Base-by-base conservation (phyloP, 345 rosid genomes). In the Triadica sebifera region DNA sequence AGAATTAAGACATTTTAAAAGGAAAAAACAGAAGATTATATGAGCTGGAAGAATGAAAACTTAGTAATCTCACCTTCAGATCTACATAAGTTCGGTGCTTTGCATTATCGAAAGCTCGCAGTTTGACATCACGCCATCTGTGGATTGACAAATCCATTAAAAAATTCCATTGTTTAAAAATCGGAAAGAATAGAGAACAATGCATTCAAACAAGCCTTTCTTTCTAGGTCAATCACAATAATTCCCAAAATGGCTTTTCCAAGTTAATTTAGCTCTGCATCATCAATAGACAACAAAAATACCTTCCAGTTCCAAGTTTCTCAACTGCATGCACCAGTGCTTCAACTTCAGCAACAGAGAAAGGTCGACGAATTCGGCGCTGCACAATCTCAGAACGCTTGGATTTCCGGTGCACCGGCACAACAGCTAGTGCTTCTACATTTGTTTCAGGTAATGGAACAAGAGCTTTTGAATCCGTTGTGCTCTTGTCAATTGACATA, bases 271-370 rank as follows among this genome's bases (percentile, higher is more conserved):
- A 25, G 56, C n/a, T 24, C 4, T 13, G 37, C 8, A 24, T 11
- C 52, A 52, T 24, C 39, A 71, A 52, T 4, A 1, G 34, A 72
- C 12, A 37, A 49, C 0, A 70, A 34, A 74, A 71, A 39, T 84
- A 95, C 98, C 99, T 93, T 87, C 99, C 98, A 47, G 99, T 95
- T 49, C 99, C 99, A 76, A 95, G 93, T 80, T 94, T 89, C 88
- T 95, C 98, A 71, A 95, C 99, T 50, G 99, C 98, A 77, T 93
- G 94, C 71, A 95, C 98, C 75, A 95, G 90, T 19, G 96, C 93
- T 79, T 93, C 99, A 69, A 95, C 99, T 90, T 95, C 98, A 70
- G 92, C 57, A 73, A 95, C 98, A 62, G 99, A 91, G 90, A 95
- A 95, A 73, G 99, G 97, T 77, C 98, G 86, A 72, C 99, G 96